A percentile compares a stretch with the other conserved stretches of the same genome.
phyloP scores from a whole-genome alignment of 2,329 filamentous ascomycete species.

The Arthrobotrys entomopaga region DNA sequence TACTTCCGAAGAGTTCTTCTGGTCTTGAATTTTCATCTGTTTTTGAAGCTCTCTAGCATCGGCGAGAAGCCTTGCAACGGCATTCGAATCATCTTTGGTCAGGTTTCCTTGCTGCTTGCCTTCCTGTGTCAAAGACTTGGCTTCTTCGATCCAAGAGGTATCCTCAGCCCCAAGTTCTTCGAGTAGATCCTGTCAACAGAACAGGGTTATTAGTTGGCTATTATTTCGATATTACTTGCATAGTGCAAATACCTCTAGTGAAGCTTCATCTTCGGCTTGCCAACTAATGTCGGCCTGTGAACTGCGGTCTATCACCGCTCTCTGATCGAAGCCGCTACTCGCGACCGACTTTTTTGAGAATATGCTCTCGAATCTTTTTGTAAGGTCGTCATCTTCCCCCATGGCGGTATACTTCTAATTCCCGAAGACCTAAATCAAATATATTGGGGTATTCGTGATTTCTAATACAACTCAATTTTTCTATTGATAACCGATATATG shows the following conservation, averaged over 20 bases:
- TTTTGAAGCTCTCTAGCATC: constrained; percentile 39
- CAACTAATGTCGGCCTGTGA: constrained; percentile 13
- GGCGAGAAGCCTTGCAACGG: constrained; percentile 40
- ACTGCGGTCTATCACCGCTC: constrained; percentile 5
- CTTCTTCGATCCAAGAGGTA: constrained; percentile 50
- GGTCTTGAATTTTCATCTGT: constrained; percentile 10
- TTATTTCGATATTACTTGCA: not conserved
- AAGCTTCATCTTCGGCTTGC: constrained; percentile 42
- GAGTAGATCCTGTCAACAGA: constrained; percentile 29
- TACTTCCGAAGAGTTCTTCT: not conserved
- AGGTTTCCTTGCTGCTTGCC: constrained; percentile 38
- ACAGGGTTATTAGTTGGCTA: not conserved
- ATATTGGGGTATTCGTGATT: too few relatives aligned
- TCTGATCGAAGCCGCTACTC: constrained; percentile 26
- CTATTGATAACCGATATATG: not conserved
- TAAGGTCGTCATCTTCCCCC: constrained; percentile 38
- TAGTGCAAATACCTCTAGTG: constrained; percentile 33
- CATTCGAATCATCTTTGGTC: constrained; percentile 27
- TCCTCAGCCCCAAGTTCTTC: constrained; percentile 46
- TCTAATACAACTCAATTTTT: too few relatives aligned
- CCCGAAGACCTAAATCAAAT: too few relatives aligned
- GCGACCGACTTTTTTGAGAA: constrained; percentile 49
- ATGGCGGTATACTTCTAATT: not conserved
- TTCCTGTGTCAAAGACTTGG: constrained; percentile 41
- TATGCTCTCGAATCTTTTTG: constrained; percentile 51